Percentiles rank a stretch among this genome's conserved stretches.
Evolutionary conservation across 2,329 filamentous ascomycete species (phyloP).

Genomic region (Colletotrichum tamarilloi): DNA sequence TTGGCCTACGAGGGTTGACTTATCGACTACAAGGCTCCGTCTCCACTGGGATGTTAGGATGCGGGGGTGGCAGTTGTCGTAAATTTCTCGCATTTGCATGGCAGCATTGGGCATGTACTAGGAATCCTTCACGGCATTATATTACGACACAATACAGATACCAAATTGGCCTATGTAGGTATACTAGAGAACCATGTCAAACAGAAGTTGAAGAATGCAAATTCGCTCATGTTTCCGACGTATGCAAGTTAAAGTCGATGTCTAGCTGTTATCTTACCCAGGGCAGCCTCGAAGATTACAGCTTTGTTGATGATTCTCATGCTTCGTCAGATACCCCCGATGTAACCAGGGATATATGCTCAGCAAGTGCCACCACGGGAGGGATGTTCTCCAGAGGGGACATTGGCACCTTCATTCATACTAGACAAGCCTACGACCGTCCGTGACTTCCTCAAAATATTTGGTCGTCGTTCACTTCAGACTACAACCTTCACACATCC

Average conservation of each 20-base stretch:
- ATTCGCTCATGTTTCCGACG: not conserved
- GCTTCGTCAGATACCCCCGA: no score
- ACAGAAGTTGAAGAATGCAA: not conserved
- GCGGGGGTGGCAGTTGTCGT: not conserved
- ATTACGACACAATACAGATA: constrained; percentile 32
- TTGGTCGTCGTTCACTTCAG: not conserved
- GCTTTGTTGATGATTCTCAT: not conserved
- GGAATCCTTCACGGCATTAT: constrained; percentile 5
- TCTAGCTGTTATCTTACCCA: no score
- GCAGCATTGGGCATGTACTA: constrained; percentile 22
- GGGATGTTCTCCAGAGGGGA: not conserved
- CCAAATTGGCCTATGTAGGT: constrained; percentile 28
- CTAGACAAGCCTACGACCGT: not conserved
- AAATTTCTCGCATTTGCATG: constrained; percentile 21
- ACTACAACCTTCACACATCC: not conserved
- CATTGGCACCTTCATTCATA: not conserved
- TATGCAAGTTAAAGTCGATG: no score
- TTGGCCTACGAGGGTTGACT: not conserved
- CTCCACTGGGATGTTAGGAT: not conserved
- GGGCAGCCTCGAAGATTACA: not conserved
- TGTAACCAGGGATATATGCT: no score
- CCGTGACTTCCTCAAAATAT: not conserved
- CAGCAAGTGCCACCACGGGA: no score
- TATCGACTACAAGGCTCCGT: not conserved
- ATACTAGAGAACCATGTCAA: constrained; percentile 21